A percentile compares a stretch with the other conserved stretches of the same genome.
These are phyloP conservation scores for Volvox africanus DNA, from an alignment of 139 green algal species.

Conservation along the genomic window DNA sequence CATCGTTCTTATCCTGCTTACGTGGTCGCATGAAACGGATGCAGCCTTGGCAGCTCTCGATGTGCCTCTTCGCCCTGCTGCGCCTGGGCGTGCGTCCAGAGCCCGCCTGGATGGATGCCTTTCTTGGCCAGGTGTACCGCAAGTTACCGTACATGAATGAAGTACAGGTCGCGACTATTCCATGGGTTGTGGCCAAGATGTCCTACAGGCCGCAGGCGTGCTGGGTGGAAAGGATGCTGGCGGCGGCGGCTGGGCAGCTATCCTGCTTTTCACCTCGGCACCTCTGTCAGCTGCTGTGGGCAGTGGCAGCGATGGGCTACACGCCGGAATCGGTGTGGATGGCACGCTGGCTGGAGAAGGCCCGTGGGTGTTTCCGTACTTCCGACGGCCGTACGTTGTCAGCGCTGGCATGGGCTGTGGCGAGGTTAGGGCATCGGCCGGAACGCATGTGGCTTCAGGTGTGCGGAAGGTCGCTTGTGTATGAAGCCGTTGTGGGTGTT, in stretches of 20 bases:
- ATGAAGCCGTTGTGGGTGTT: too few relatives aligned
- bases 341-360: conserved; percentile 9
- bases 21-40: conserved; percentile 21
- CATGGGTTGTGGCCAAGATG: conserved; percentile 5
- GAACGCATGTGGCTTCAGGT: conserved; percentile 21
- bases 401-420: background rate
- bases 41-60: conserved; percentile 36
- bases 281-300: conserved; percentile 36
- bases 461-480: background rate
- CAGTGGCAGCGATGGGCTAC: conserved; percentile 23
- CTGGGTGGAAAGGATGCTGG: conserved; percentile 12
- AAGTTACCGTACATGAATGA: conserved; percentile 26
- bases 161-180: background rate
- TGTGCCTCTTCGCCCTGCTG: conserved; percentile 15
- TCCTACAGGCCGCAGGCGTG: background rate
- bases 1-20: conserved; percentile 33
- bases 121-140: background rate
- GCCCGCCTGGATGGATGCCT: conserved; percentile 23
- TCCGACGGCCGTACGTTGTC: conserved; percentile 9
- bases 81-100: background rate
- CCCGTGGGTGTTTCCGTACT: conserved; percentile 2
- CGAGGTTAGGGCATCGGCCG: background rate
- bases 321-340: background rate
- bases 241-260: conserved; percentile 5
- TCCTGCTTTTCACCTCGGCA: conserved; percentile 12